phyloP scores from a whole-genome alignment of 257 asterid genomes.

The Fraxinus quadrangulata region DNA sequence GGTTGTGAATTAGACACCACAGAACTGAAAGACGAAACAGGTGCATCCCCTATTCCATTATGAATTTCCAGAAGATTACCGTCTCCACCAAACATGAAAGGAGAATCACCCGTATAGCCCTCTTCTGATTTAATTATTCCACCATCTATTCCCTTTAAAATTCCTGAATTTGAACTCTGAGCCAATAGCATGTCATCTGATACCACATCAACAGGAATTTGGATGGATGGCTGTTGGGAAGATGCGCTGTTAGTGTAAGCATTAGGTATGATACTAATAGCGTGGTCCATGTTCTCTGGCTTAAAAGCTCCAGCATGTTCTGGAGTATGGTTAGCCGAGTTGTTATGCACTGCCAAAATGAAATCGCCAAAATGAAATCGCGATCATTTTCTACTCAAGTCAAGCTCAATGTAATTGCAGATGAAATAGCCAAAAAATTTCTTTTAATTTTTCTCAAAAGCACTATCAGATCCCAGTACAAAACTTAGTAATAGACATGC shows the following conservation, averaged over 20 bases:
- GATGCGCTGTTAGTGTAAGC: slow-evolving; percentile 50
- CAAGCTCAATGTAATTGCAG: not conserved
- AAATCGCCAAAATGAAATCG: slow-evolving; percentile 2
- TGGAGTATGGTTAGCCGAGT: slow-evolving; percentile 42
- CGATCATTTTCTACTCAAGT: slow-evolving; percentile 1
- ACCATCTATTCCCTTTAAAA: slow-evolving; percentile 59
- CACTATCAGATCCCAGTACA: not conserved
- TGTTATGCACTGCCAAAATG: slow-evolving; percentile 47
- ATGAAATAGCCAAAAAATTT: not conserved
- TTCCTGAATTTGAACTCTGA: slow-evolving; percentile 57
- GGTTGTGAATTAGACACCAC: slow-evolving; percentile 59
- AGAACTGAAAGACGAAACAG: slow-evolving; percentile 66
- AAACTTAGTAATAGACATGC: too few species aligned
- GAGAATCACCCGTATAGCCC: slow-evolving; percentile 49
- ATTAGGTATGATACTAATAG: slow-evolving; percentile 41
- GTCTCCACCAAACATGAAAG: slow-evolving; percentile 55
- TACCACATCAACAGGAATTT: slow-evolving; percentile 43
- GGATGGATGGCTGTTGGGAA: slow-evolving; percentile 51
- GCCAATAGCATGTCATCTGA: slow-evolving; percentile 45
- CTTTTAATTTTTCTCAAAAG: too few species aligned
- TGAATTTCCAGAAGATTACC: slow-evolving; percentile 56
- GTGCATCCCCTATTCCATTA: slow-evolving; percentile 52
- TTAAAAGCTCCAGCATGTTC: slow-evolving; percentile 51
- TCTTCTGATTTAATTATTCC: slow-evolving; percentile 58
- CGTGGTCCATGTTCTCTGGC: slow-evolving; percentile 56